These are phyloP conservation scores for Citrus inodora DNA, from an alignment of 345 rosid species.

Conservation along the genomic window DNA sequence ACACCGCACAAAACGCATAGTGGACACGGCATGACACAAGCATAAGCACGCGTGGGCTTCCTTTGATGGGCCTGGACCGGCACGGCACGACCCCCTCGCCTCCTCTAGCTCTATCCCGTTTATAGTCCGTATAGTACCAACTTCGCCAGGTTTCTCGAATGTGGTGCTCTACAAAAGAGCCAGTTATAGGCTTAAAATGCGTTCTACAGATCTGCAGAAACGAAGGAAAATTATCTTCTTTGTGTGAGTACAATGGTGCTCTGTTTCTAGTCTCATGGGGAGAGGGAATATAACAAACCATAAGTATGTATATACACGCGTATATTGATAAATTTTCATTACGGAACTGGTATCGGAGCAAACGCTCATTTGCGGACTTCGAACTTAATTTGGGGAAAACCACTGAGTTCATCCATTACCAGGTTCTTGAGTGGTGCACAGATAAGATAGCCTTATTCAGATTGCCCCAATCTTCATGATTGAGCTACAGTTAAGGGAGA, in stretches of 20 bases:
- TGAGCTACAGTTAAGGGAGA: too few relatives aligned
- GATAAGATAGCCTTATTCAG: neutral
- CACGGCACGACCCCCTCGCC: too few relatives aligned
- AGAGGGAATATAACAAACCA: neutral
- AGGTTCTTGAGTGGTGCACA: neutral
- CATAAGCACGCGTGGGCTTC: too few relatives aligned
- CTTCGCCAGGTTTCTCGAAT: too few relatives aligned
- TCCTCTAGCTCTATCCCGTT: too few relatives aligned
- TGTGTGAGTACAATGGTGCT: neutral
- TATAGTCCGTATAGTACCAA: neutral
- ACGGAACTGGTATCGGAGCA: neutral
- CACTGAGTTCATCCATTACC: neutral
- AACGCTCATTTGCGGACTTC: neutral
- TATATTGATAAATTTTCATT: neutral
- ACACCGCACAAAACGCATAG: too few relatives aligned
- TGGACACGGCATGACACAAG: rapidly evolving
- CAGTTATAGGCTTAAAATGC: neutral
- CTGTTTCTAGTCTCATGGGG: neutral
- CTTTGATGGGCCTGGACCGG: too few relatives aligned
- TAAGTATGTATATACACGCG: neutral
- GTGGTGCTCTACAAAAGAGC: neutral
- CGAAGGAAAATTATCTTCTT: too few relatives aligned
- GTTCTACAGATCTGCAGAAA: neutral
- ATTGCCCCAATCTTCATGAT: neutral
- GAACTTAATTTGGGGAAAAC: neutral